phyloP scores from a whole-genome alignment of 2,329 filamentous ascomycete species.

The Dactylonectria macrodidyma region DNA sequence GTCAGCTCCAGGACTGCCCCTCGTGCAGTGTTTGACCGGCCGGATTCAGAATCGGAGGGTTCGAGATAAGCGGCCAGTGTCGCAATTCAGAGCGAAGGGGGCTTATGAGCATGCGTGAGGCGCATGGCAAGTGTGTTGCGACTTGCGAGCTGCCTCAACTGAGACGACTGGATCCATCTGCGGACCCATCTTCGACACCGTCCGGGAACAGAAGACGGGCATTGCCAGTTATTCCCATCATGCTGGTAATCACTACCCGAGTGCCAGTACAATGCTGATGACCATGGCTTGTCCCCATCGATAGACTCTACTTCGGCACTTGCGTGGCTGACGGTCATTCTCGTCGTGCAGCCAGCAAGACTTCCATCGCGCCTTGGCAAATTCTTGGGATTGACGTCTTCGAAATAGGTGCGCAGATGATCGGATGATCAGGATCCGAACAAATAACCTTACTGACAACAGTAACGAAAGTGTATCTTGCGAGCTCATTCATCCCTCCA shows the following conservation, averaged over 20 bases:
- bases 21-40: conserved; percentile 17
- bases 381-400: neutral
- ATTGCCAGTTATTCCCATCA: conserved; percentile 8
- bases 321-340: neutral
- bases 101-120: neutral
- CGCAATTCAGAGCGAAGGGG: conserved; percentile 1
- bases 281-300: neutral
- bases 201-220: neutral
- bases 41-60: conserved; percentile 26
- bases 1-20: conserved; percentile 30
- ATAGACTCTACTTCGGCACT: neutral
- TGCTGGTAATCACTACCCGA: neutral
- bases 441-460: neutral
- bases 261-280: neutral
- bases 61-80: conserved; percentile 39
- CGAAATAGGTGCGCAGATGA: neutral
- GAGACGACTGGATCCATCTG: neutral
- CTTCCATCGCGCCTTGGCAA: neutral
- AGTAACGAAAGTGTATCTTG: conserved; percentile 18
- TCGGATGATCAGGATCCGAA: neutral
- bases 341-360: neutral
- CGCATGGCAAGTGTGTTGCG: conserved; percentile 4
- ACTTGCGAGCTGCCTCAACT: conserved; percentile 1
- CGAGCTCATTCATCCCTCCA: conserved; percentile 10
- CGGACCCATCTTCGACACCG: neutral